Base-by-base conservation (phyloP, 2,329 filamentous ascomycete species). In the Xylaria sp. region DNA sequence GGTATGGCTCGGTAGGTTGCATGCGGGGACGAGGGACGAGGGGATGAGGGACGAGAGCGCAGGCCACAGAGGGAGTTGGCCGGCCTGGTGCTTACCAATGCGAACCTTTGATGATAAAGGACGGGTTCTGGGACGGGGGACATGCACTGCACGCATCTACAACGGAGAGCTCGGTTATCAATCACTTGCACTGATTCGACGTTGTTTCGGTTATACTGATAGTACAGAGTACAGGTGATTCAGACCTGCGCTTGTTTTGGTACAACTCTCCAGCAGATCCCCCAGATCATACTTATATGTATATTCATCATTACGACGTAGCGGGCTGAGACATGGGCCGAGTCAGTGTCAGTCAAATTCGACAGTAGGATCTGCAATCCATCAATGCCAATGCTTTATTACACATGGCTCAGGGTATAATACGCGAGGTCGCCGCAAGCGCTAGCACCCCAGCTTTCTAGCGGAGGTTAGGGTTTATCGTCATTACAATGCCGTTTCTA, bases 71-170 rank as follows among this genome's bases (percentile, higher is more conserved):
- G 30, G 10, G 15, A 2, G 20, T 7, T n/a, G 39, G 18, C 59
- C 28, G 55, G 53, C 13, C 25, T 57, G 46, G 36, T 46, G 64
- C 65, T 64, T 64, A 60, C 56, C 65, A 67, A 64, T 60, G 28
- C 46, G 34, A 43, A 39, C 39, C 43, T 23, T 55, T 20, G 41
- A 41, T 50, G 56, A 43, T 60, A 57, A 63, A 36, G 46, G 46
- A 63, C 52, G 46, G 64, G n/a, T n/a, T n/a, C n/a, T n/a, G n/a
- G n/a, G n/a, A n/a, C n/a, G n/a, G n/a, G n/a, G 45, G 23, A 66
- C 36, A 7, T 46, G 45, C 62, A 13, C 23, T 32, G 41, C 60
- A 63, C 32, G 34, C 32, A 36, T 10, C 43, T 39, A 36, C 20
- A 18, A 50, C 43, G 41, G 36, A 28, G 28, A 30, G 43, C 15